phyloP scores from a whole-genome alignment of 805 yeast genomes.

The Metschnikowia dekortorum region DNA sequence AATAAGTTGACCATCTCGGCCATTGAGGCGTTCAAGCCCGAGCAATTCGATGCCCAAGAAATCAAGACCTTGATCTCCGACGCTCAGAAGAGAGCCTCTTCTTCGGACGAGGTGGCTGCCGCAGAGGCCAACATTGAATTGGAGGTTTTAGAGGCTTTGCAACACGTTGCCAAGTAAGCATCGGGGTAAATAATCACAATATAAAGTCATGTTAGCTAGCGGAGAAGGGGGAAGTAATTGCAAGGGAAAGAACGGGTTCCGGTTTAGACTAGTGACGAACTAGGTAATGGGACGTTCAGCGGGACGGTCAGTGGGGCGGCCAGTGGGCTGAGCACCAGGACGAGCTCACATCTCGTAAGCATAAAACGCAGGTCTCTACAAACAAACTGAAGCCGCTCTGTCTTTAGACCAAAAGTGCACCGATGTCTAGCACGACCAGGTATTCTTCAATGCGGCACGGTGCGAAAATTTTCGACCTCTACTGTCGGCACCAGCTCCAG shows the following conservation, averaged over 20 bases:
- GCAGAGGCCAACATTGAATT: conserved; percentile 94
- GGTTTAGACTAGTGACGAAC: too few relatives aligned
- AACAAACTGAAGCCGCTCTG: too few relatives aligned
- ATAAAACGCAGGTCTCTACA: too few relatives aligned
- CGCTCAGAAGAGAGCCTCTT: conserved; percentile 85
- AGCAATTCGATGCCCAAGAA: conserved; percentile 75
- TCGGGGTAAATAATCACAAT: neutral
- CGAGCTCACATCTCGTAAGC: too few relatives aligned
- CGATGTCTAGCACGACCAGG: too few relatives aligned
- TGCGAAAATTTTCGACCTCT: conserved; percentile 14
- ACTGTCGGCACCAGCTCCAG: neutral
- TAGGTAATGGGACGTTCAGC: too few relatives aligned
- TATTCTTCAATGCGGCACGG: conserved; percentile 3
- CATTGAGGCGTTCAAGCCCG: conserved; percentile 91
- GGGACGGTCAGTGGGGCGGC: too few relatives aligned
- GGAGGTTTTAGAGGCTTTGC: conserved; percentile 93
- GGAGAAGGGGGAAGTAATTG: neutral
- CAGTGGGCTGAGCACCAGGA: too few relatives aligned
- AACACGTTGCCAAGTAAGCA: conserved; percentile 66
- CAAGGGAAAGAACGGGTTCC: neutral
- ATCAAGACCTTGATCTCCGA: conserved; percentile 80
- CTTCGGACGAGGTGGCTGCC: conserved; percentile 82
- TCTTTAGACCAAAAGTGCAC: too few relatives aligned
- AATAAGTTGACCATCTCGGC: conserved; percentile 87
- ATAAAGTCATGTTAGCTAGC: conserved; percentile 3